phyloP scores from a whole-genome alignment of 2,329 filamentous ascomycete species.

The Epichloe festucae region DNA sequence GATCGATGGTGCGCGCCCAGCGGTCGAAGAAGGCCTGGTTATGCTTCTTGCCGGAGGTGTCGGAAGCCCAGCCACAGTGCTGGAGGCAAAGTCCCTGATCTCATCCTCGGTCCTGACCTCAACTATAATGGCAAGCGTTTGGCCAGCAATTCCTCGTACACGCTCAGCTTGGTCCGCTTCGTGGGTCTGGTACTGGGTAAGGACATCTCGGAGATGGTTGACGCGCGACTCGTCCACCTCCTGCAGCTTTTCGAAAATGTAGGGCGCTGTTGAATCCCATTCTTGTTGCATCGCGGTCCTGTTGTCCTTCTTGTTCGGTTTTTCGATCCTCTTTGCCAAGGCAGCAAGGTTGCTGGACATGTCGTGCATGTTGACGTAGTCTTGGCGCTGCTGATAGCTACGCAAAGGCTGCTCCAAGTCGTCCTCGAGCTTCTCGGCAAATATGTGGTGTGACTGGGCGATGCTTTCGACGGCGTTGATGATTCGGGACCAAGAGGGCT shows the following conservation, averaged over 20 bases:
- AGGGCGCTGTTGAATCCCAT: constrained; percentile 91
- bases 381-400: constrained; percentile 58
- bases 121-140: constrained; percentile 67
- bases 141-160: constrained; percentile 60
- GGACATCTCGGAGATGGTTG: constrained; percentile 77
- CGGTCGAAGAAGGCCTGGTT: constrained; percentile 26
- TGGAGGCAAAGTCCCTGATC: constrained; percentile 57
- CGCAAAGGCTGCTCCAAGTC: constrained; percentile 81
- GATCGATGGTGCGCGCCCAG: constrained; percentile 5
- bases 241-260: constrained; percentile 87
- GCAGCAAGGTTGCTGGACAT: constrained; percentile 69
- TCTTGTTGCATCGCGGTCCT: constrained; percentile 70
- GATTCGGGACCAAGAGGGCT: constrained; percentile 80
- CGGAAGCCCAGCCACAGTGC: constrained; percentile 28
- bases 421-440: constrained; percentile 70
- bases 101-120: constrained; percentile 81
- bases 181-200: constrained; percentile 88
- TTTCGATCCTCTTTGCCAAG: constrained; percentile 79
- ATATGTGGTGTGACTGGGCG: constrained; percentile 69
- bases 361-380: constrained; percentile 68
- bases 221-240: constrained; percentile 78
- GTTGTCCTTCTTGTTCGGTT: constrained; percentile 64
- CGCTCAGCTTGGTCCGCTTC: constrained; percentile 79
- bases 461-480: constrained; percentile 66
- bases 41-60: constrained; percentile 25